A percentile compares a stretch with the other conserved stretches of the same genome.
These are phyloP conservation scores for Leptodermis oblonga DNA, from an alignment of 257 asterid genomes.

Conservation along the genomic window DNA sequence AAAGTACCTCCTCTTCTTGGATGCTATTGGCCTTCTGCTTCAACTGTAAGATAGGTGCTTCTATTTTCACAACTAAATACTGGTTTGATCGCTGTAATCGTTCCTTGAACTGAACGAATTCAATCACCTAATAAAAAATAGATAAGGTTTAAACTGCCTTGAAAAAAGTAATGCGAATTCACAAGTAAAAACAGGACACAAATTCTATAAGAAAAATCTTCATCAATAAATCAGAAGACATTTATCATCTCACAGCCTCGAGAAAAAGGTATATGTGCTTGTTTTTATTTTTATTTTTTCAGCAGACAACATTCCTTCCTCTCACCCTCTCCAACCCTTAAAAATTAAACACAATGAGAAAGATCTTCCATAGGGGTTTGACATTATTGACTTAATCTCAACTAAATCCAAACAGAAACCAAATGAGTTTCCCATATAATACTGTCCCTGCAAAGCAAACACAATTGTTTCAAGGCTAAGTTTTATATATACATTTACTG, in stretches of 20 bases:
- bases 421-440: background rate
- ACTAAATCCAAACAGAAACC: conserved; percentile 3
- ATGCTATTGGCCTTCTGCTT: conserved; percentile 69
- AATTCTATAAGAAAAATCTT: background rate
- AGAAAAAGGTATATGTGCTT: background rate
- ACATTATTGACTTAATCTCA: conserved; percentile 2
- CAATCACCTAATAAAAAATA: conserved; percentile 54
- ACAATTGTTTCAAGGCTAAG: background rate
- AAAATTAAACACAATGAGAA: background rate
- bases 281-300: background rate
- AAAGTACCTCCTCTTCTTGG: conserved; percentile 70
- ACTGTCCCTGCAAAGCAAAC: background rate
- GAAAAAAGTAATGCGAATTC: background rate
- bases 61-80: conserved; percentile 76
- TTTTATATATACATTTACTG: background rate
- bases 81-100: conserved; percentile 76
- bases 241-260: background rate
- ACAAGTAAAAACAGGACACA: background rate
- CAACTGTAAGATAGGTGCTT: conserved; percentile 76
- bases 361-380: background rate
- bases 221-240: background rate
- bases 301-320: background rate
- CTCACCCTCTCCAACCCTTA: background rate
- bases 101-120: conserved; percentile 92
- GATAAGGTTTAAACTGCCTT: background rate